Conservation (phyloP, 257 asterid species). For the Linaria vulgaris region DNA sequence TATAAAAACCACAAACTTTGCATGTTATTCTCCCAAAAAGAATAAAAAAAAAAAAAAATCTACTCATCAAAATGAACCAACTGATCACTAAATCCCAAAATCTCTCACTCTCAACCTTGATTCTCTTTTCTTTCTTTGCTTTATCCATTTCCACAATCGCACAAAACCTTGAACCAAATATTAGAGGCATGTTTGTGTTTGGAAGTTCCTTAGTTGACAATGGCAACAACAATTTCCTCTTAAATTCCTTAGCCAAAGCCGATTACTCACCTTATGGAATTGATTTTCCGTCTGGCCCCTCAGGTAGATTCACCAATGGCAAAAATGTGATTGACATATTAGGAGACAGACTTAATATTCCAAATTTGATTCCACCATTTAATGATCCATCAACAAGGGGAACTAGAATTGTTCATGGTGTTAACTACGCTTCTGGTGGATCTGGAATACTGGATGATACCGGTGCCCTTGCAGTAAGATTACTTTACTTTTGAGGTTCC, state of each 20-base stretch:
- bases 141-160: conserved; percentile 16
- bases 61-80: no score
- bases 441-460: conserved; percentile 77
- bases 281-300: conserved; percentile 55
- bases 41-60: no score
- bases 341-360: conserved; percentile 43
- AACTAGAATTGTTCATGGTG: conserved; percentile 50
- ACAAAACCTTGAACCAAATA: conserved; percentile 24
- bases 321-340: conserved; percentile 60
- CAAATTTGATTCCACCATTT: conserved; percentile 55
- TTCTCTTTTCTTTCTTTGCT: conserved; percentile 18
- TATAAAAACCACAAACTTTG: no score
- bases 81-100: conserved; percentile 12
- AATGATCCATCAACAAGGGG: conserved; percentile 69
- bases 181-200: conserved; percentile 72
- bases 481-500: background rate
- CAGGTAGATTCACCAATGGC: conserved; percentile 80
- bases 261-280: conserved; percentile 69
- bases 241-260: conserved; percentile 54
- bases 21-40: no score
- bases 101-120: conserved; percentile 11
- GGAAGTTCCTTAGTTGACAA: conserved; percentile 84
- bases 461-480: conserved; percentile 54
- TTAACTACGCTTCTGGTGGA: conserved; percentile 77
- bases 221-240: conserved; percentile 72